A percentile compares a stretch with the other conserved stretches of the same genome.
Conservation (phyloP, 371 early-diverging fungal genomes). For the Mortierella sp. region DNA sequence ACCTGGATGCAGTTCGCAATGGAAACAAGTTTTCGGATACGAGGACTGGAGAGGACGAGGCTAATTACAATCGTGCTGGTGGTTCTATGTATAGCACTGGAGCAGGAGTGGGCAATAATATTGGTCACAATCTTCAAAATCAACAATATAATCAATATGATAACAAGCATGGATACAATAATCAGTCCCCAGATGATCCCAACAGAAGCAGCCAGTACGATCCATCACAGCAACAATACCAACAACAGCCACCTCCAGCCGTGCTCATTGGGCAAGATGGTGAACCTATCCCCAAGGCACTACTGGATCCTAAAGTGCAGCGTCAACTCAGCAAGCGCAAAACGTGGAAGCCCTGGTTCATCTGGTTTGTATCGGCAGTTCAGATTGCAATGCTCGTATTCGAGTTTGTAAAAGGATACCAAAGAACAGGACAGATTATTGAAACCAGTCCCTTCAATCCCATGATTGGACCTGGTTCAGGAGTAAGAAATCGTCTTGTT, state of each 20-base stretch:
- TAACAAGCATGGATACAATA: conserved; percentile 5
- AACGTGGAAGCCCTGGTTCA: conserved; percentile 63
- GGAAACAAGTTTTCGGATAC: conserved; percentile 39
- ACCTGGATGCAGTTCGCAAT: conserved; percentile 33
- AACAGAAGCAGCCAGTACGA: conserved; percentile 5
- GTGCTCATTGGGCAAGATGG: conserved; percentile 7
- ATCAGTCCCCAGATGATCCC: too few relatives aligned
- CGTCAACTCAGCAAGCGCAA: conserved; percentile 36
- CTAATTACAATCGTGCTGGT: neutral
- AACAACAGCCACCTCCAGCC: conserved; percentile 1
- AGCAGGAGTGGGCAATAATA: conserved; percentile 18
- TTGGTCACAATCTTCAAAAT: neutral
- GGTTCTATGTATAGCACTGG: conserved; percentile 14
- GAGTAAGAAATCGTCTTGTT: conserved; percentile 43
- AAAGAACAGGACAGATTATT: conserved; percentile 66
- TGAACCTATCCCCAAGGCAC: conserved; percentile 35
- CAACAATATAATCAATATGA: conserved; percentile 8
- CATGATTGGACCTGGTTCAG: conserved; percentile 73
- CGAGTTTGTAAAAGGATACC: conserved; percentile 66
- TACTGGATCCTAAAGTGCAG: conserved; percentile 53
- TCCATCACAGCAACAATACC: conserved; percentile 8
- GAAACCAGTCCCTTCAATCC: conserved; percentile 68
- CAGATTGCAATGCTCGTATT: conserved; percentile 69
- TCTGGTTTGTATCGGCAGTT: conserved; percentile 63
- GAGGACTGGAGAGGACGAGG: conserved; percentile 33